Base-by-base conservation (phyloP, 2,329 filamentous ascomycete species). In the Epichloe bromicola region DNA sequence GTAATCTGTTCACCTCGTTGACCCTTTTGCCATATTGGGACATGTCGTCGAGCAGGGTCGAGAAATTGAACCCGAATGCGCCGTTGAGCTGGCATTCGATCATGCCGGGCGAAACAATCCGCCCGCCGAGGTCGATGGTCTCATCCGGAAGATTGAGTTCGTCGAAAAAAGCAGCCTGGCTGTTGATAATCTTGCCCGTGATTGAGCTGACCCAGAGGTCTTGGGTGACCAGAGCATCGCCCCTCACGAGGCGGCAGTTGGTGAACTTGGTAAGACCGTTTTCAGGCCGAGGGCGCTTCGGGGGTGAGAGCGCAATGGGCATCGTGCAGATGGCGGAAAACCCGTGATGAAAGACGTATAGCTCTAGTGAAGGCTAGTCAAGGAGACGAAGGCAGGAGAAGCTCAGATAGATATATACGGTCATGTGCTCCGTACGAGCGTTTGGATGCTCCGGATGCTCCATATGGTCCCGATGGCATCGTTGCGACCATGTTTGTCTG, bases 11-110 rank as follows among this genome's bases (percentile, higher is more conserved):
- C 54, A 91, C 74, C 52, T 80, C 73, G 56, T 74, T 74, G 47
- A 95, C 70, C n/a, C 80, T 82, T 65, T 87, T 84, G 52, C 79
- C 78, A 60, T 94, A 95, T 48, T 77, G 74, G 33, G 74, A 69
- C 67, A 78, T 80, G 60, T 85, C 79, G 15, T 82, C 75, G n/a
- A 86, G 80, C 10, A 88, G 74, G 1, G 82, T 80, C 3, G 88
- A 93, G 66, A 94, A 95, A 71, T 95, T 91, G 73, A 95, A 94
- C 51, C 89, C 89, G 61, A 89, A 91, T 10, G 86, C 89, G 46
- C 90, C 90, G 61, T 96, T 96, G 58, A 96, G 81, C 67, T 96
- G 90, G 49, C 85, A 85, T 58, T 96, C 90, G 59, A 96, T 93
- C 62, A 96, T 76, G 26, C 90, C 90, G 0, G 90, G 88, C 0